Base-by-base conservation (phyloP, 805 yeast genomes). In the Wickerhamiella sergipiensis region DNA sequence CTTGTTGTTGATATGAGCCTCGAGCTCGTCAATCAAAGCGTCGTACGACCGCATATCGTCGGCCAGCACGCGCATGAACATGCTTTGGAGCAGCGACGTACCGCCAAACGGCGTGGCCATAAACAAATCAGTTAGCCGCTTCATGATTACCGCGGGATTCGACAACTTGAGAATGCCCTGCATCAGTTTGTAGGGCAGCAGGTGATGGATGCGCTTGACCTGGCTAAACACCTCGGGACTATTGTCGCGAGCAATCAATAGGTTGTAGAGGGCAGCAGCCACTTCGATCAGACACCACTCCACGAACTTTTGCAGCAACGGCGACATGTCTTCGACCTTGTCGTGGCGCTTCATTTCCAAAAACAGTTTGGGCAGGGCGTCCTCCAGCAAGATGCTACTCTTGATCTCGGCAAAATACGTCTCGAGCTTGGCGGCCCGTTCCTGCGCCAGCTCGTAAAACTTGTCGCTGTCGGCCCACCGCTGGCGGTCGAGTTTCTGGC, bases 221-320 rank as follows among this genome's bases (percentile, higher is more conserved):
- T 86, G 87, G 12, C 76, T 73, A 58, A 83, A 80, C 58, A 85
- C 70, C 58, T 86, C 95, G 53, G 80, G 78, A 1, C 95, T 80
- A 54, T 79, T 78, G 63, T 90, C 97, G 49, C 78, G 81, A 1
- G 90, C 92, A 22, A 90, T 70, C 58, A 88, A 83, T 39, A 83
- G 58, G 56, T 85, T 87, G 65, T 85, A 89, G 2, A 90, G 67
- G 0, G 95, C 82, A 0, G 95, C 84, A 0, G 97, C 86, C 8
- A 86, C 66, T 62, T 88, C 90, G 10, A 90, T 76, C 54, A 87
- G 79, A 53, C 83, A 77, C 86, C 95, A 83, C 57, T 85, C 87
- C 43, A 86, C 71, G 56, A 89, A 81, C 46, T 85, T 76, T 55
- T 73, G 72, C 44, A 88, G 70, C 39, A 84, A 71, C 1, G 84